These are phyloP conservation scores for Musa acuminata DNA, from an alignment of 176 grass and related monocot genomes.

Conservation along the genomic window DNA sequence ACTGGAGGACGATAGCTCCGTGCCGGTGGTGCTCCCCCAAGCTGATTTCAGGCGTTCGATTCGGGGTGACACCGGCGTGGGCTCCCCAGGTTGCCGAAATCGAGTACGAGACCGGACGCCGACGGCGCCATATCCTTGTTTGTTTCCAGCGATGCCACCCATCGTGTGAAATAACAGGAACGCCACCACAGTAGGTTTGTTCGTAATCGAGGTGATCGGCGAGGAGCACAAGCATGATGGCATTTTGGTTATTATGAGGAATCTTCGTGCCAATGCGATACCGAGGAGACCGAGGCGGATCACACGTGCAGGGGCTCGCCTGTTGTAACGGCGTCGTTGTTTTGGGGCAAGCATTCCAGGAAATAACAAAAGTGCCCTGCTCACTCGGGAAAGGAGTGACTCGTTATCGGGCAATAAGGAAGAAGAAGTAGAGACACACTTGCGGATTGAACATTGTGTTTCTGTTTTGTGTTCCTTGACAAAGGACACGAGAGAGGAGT, in stretches of 20 bases:
- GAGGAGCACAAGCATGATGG: background rate
- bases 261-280: background rate
- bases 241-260: background rate
- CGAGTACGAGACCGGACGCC: background rate
- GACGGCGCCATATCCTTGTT: background rate
- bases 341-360: background rate
- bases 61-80: background rate
- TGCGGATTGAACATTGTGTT: too few species aligned
- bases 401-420: too few species aligned
- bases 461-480: too few species aligned
- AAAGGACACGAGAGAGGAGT: too few species aligned
- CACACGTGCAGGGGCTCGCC: background rate
- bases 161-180: background rate
- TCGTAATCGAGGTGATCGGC: background rate
- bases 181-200: background rate
- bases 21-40: background rate
- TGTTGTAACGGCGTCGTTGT: background rate
- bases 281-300: background rate
- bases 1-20: too few species aligned
- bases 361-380: background rate
- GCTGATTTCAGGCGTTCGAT: background rate
- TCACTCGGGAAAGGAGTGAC: background rate
- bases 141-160: background rate
- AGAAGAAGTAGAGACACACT: too few species aligned
- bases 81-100: too few species aligned